Percentiles rank a stretch among this genome's conserved stretches.
These are phyloP conservation scores for Cyberlindnera lachancei DNA, from an alignment of 805 yeast species.

Conservation along the genomic window DNA sequence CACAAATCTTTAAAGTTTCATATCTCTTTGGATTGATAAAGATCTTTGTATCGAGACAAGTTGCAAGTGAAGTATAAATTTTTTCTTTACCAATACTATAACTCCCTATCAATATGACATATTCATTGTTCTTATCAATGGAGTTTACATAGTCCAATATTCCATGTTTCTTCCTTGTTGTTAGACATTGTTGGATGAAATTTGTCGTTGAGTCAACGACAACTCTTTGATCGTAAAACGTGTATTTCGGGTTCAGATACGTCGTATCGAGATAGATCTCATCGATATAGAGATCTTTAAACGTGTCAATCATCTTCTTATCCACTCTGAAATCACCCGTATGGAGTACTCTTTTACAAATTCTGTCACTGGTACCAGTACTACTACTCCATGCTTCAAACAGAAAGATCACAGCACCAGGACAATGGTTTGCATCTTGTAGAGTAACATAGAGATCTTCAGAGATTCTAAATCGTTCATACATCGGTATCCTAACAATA, in stretches of 20 bases:
- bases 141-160: slow-evolving; percentile 36
- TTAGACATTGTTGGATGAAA: slow-evolving; percentile 30
- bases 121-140: slow-evolving; percentile 23
- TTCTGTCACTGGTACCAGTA: background rate
- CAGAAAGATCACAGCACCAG: slow-evolving; percentile 82
- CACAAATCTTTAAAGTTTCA: slow-evolving; percentile 6
- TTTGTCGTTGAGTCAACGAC: slow-evolving; percentile 57
- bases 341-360: slow-evolving; percentile 44
- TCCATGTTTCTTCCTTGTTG: slow-evolving; percentile 13
- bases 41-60: slow-evolving; percentile 43
- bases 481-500: slow-evolving; percentile 34
- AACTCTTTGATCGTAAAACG: slow-evolving; percentile 68
- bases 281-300: slow-evolving; percentile 33
- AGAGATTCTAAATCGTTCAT: slow-evolving; percentile 12
- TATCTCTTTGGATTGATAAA: slow-evolving; percentile 35
- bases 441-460: slow-evolving; percentile 48
- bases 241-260: slow-evolving; percentile 65
- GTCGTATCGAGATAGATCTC: slow-evolving; percentile 85
- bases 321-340: slow-evolving; percentile 91
- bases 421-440: slow-evolving; percentile 92
- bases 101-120: slow-evolving; percentile 67
- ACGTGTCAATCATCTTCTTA: slow-evolving; percentile 27
- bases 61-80: slow-evolving; percentile 62
- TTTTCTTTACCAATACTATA: slow-evolving; percentile 92
- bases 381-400: slow-evolving; percentile 36